Evolutionary conservation across 768 basidiomycete species (phyloP), one percentile per base, ranked within the genome.

Genomic region (Lyophyllum decastes): DNA sequence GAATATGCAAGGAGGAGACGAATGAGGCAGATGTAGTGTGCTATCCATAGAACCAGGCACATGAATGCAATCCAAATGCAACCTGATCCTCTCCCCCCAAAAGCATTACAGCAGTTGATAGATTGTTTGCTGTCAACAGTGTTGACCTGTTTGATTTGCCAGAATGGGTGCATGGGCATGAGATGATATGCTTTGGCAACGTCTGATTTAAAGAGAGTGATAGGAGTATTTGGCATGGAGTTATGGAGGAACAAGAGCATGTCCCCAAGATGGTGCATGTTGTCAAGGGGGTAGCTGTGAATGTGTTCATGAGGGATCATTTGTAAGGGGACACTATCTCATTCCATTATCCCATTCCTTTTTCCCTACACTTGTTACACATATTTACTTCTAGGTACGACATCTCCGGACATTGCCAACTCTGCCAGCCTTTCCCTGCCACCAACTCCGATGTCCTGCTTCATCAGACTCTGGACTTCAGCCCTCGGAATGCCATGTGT

Each of bases 91-190:
- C 45, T 10, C 1, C 61, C 59, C 0, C 75, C 70, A 48, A 77
- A 76, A 8, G 58, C 50, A 19, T 68, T 68, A 6, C 46, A 24
- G 0, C 61, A 27, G 19, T 76, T 71, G 0, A 76, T 56, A 51
- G 70, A 58, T 0, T 34, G 33, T 0, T n/a, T 1, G 0, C 65
- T 66, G 8, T 70, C 62, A 14, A 78, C 50, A 0, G 52, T 61
- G 5, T 73, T 64, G 0, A 77, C 53, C 40, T 80, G 78, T 14
- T 73, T 73, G 0, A 80, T 55, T 46, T 81, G 76, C 78, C 77
- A 80, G 0, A 62, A 46, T 0, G 70, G 74, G 44, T 78, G 73
- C 59, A 78, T 64, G 0, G 77, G 79, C 9, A 77, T 51, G 0
- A 69, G 65, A 0, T 70, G 61, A 30, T 78, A 82, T 0, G 79